Evolutionary conservation across 768 basidiomycete genomes (phyloP).

Genomic region (Hericium rajendrae): DNA sequence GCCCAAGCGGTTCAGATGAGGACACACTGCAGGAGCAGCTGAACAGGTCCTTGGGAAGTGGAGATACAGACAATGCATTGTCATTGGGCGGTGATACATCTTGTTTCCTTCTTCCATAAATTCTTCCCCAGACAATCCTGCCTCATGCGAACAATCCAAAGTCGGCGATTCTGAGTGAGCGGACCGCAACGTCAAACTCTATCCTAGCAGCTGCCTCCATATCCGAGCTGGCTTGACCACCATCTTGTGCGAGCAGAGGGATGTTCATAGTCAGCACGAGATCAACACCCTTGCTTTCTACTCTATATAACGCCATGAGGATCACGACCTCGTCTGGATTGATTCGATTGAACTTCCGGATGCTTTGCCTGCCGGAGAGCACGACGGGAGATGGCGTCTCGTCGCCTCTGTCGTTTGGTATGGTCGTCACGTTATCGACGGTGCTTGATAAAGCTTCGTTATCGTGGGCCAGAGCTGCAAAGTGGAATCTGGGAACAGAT

Average conservation of each 20-base stretch:
- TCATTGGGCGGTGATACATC: background rate
- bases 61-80: background rate
- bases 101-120: background rate
- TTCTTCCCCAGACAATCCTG: background rate
- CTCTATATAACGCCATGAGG: conserved; percentile 72
- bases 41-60: background rate
- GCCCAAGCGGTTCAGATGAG: background rate
- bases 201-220: conserved; percentile 28
- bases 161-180: conserved; percentile 57
- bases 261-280: conserved; percentile 80
- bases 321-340: conserved; percentile 63
- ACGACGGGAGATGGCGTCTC: conserved; percentile 49
- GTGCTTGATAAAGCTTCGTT: conserved; percentile 54
- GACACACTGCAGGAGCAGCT: background rate
- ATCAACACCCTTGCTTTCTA: conserved; percentile 63
- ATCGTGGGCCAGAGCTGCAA: conserved; percentile 84
- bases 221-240: conserved; percentile 25
- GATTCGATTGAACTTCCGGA: conserved; percentile 67
- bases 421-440: conserved; percentile 33
- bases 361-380: conserved; percentile 59
- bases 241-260: conserved; percentile 30
- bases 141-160: conserved; percentile 58
- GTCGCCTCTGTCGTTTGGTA: conserved; percentile 35
- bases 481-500: conserved; percentile 67
- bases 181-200: conserved; percentile 46